phyloP scores from a whole-genome alignment of 2,329 filamentous ascomycete species.

The Xenosphaeropsis pyriputrescens region DNA sequence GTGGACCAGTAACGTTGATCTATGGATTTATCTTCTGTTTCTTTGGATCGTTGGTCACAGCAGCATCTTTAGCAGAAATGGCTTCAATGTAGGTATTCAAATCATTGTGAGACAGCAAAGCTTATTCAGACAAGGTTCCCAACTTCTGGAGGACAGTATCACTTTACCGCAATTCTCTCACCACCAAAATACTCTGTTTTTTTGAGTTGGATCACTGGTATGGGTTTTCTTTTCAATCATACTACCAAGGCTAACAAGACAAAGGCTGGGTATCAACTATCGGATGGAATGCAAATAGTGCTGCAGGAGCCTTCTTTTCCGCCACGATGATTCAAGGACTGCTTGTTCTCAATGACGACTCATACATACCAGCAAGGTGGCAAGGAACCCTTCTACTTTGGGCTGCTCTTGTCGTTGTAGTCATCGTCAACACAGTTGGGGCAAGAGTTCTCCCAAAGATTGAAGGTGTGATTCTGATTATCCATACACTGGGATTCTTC shows the following conservation, averaged over 20 bases:
- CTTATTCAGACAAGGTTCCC: conserved; percentile 1
- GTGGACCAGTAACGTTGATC: conserved; percentile 35
- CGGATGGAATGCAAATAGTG: conserved; percentile 25
- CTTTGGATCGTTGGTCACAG: conserved; percentile 22
- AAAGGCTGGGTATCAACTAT: conserved; percentile 34
- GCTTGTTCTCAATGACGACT: conserved; percentile 21
- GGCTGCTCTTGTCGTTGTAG: conserved; percentile 27
- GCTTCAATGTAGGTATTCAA: conserved; percentile 20
- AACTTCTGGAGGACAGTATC: conserved; percentile 38
- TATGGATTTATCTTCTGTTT: conserved; percentile 29
- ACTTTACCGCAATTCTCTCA: conserved; percentile 41
- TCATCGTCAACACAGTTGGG: conserved; percentile 35
- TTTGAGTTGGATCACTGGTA: conserved; percentile 20
- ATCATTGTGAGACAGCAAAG: too few relatives aligned
- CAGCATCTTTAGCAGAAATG: conserved; percentile 25
- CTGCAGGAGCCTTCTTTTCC: conserved; percentile 24
- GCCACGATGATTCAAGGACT: conserved; percentile 33
- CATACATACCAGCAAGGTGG: conserved; percentile 25
- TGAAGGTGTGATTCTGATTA: conserved; percentile 31
- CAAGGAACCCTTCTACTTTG: conserved; percentile 33
- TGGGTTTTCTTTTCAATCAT: too few relatives aligned
- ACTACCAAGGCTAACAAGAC: conserved; percentile 6
- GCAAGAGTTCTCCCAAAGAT: conserved; percentile 31
- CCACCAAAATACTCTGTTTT: conserved; percentile 30
- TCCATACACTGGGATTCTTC: conserved; percentile 27